Evolutionary conservation across 495 filamentous ascomycete genomes (phyloP), one percentile per base, ranked within the genome.

Genomic region (Xylaria acuta): DNA sequence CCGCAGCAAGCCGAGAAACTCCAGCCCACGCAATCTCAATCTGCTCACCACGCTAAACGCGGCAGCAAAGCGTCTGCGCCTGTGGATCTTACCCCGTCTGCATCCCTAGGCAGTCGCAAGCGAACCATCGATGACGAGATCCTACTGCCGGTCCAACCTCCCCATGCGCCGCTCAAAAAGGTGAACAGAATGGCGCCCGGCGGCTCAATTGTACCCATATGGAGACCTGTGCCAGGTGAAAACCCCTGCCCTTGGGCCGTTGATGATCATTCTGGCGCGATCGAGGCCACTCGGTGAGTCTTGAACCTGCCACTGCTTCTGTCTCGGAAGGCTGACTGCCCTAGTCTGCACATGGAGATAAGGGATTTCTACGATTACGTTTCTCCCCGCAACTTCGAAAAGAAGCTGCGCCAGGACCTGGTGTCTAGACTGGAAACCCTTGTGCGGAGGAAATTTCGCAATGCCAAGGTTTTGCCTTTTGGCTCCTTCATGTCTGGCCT

Each of bases 401-500:
- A 94, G 63, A 83, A 83, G 2, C 86, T 97, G 38, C 92, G 96
- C 12, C 77, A 84, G 14, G 88, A 93, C 43, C 79, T 99, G n/a
- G 82, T 98, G 18, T 73, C 80, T 2, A 77, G 87, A 5, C 87
- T 95, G 1, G 81, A 88, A 36, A 69, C 73, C 36, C 80, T 86
- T 5, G 86, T 94, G 74, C 82, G 83, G 45, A 81, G 67, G 25
- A 80, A 83, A 16, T 88, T 88, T 74, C 76, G 81, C 5, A 86
- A 88, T 49, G 86, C 89, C 30, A 83, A 90, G 49, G 79, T 98
- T 2, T 84, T 86, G 25, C 84, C 90, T 12, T 99, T 98, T 81
- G 96, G 96, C 20, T 98, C 96, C 0, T 99, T 94, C 75, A 92
- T 93, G 18, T 93, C 93, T 11, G 94, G 93, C 0, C 84, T 98